Conservation (phyloP, 2,329 filamentous ascomycete species). For the Colletotrichum neosansevieriae region DNA sequence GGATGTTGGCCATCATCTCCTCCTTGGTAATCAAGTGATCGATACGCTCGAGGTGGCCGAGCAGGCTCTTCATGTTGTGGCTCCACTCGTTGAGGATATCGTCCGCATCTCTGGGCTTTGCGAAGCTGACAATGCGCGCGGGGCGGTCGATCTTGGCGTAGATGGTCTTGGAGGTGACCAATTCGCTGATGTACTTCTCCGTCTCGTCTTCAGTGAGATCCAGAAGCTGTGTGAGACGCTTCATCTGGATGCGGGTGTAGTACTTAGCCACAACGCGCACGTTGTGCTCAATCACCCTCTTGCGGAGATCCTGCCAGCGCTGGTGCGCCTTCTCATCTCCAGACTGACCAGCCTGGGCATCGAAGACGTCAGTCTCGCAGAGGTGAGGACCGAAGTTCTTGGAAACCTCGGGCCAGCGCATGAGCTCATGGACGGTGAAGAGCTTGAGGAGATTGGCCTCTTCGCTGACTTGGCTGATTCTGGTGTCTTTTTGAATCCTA, state of each 20-base stretch:
- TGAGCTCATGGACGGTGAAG: slow-evolving; percentile 95
- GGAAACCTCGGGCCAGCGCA: slow-evolving; percentile 96
- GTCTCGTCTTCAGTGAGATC: slow-evolving; percentile 96
- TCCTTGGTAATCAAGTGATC: slow-evolving; percentile 99
- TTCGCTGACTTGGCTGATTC: slow-evolving; percentile 80
- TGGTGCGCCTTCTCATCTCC: slow-evolving; percentile 83
- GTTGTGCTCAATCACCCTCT: slow-evolving; percentile 99
- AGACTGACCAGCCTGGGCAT: slow-evolving; percentile 71
- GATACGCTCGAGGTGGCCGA: slow-evolving; percentile 88
- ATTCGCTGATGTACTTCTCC: slow-evolving; percentile 97
- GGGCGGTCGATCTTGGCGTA: slow-evolving; percentile 98
- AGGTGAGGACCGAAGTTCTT: slow-evolving; percentile 91
- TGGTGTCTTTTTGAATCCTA: slow-evolving; percentile 86
- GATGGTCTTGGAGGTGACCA: slow-evolving; percentile 97
- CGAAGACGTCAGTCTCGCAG: slow-evolving; percentile 90
- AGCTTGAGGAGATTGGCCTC: slow-evolving; percentile 91
- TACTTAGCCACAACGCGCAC: slow-evolving; percentile 98
- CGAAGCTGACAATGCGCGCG: slow-evolving; percentile 91
- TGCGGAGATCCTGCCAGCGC: slow-evolving; percentile 94
- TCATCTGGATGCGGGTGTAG: slow-evolving; percentile 97
- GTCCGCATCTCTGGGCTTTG: slow-evolving; percentile 93
- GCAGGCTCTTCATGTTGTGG: slow-evolving; percentile 93
- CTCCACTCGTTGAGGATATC: slow-evolving; percentile 99
- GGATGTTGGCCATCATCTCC: slow-evolving; percentile 99
- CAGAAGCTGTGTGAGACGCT: slow-evolving; percentile 87